phyloP scores from a whole-genome alignment of 1,284 basidiomycete genomes.

The Ganoderma lingzhi region DNA sequence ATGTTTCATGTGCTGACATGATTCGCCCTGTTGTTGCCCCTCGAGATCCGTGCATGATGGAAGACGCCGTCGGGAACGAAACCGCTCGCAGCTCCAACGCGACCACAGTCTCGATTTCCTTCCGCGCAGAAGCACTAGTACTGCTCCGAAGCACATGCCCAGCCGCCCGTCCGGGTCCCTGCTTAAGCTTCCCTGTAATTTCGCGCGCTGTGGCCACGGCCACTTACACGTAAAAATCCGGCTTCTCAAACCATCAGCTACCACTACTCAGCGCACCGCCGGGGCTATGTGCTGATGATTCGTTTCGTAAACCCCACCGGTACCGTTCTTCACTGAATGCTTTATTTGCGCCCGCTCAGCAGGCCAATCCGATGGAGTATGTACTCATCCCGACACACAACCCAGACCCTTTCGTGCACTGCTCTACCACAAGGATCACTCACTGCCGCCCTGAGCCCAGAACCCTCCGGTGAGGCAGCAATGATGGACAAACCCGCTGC shows the following conservation, averaged over 20 bases:
- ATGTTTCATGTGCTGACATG: conserved; percentile 7
- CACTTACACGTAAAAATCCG: background rate
- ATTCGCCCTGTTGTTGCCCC: background rate
- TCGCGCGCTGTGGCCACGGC: background rate
- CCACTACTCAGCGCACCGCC: conserved; percentile 8
- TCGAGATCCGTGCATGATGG: background rate
- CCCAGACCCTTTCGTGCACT: background rate
- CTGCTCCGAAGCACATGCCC: conserved; percentile 10
- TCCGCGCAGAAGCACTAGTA: conserved; percentile 1
- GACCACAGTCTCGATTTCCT: conserved; percentile 3
- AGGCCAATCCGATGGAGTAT: background rate
- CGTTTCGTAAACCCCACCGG: conserved; percentile 14
- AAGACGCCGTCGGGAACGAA: background rate
- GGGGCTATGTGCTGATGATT: conserved; percentile 4
- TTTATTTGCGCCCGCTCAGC: background rate
- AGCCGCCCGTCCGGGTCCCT: background rate
- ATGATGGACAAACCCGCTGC: background rate
- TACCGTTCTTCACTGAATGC: conserved; percentile 3
- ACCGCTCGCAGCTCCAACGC: background rate
- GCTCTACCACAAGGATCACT: conserved; percentile 2
- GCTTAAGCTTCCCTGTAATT: background rate
- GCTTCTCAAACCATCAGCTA: conserved; percentile 6
- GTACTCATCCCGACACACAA: background rate
- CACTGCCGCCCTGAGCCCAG: background rate
- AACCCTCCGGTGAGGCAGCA: background rate